phyloP scores from a whole-genome alignment of 1,139 yeast genomes.

The Sugiyamaella neomexicana region DNA sequence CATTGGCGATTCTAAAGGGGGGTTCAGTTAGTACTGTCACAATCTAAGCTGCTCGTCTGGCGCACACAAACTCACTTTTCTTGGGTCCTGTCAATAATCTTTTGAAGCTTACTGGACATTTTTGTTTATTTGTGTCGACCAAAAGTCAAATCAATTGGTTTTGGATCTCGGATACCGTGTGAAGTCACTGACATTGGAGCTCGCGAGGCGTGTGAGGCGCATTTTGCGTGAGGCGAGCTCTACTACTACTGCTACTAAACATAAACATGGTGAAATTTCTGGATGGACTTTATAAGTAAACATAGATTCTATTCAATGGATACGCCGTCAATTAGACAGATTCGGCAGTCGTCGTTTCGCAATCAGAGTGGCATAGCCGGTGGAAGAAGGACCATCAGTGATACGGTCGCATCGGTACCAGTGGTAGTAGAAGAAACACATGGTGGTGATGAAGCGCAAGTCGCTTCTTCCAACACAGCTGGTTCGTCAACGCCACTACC shows the following conservation, averaged over 20 bases:
- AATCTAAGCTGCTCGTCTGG: too few species aligned
- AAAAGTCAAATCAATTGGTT: too few species aligned
- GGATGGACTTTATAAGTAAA: neutral
- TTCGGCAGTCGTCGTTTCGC: slow-evolving; percentile 22
- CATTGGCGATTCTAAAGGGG: slow-evolving; percentile 57
- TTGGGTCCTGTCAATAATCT: slow-evolving; percentile 37
- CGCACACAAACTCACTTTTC: slow-evolving; percentile 38
- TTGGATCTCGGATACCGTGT: too few species aligned
- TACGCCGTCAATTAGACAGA: slow-evolving; percentile 22
- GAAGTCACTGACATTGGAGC: neutral
- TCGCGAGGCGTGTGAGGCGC: neutral
- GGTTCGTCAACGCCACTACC: neutral
- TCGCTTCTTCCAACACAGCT: neutral
- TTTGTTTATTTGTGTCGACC: neutral
- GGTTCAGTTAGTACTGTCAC: neutral
- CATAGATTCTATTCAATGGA: slow-evolving; percentile 7
- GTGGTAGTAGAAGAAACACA: neutral
- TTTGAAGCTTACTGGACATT: slow-evolving; percentile 32
- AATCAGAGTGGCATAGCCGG: slow-evolving; percentile 16
- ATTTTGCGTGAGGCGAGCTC: too few species aligned
- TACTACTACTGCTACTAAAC: too few species aligned
- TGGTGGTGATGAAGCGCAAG: too few species aligned
- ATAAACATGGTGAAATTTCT: neutral
- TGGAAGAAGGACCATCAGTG: neutral
- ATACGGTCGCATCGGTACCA: neutral